These are phyloP conservation scores for Crucibulum laeve DNA, from an alignment of 768 basidiomycete genomes.

Conservation along the genomic window DNA sequence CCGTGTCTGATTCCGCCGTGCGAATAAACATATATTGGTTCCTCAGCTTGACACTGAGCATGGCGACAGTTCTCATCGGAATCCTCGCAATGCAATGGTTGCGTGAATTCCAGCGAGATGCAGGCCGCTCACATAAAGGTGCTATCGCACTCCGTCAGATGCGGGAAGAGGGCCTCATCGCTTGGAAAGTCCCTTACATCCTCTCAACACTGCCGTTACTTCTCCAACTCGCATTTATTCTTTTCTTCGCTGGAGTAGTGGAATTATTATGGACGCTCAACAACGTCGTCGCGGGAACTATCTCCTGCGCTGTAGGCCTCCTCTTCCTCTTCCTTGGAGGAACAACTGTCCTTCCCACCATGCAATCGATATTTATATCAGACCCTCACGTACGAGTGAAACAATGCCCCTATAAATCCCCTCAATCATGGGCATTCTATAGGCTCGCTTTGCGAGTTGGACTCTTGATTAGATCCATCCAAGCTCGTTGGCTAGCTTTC, in stretches of 20 bases:
- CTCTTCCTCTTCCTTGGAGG: conserved; percentile 12
- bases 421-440: conserved; percentile 19
- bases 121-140: conserved; percentile 12
- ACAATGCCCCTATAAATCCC: conserved; percentile 21
- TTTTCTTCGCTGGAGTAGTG: conserved; percentile 23
- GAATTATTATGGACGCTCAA: conserved; percentile 17
- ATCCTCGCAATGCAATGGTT: conserved; percentile 23
- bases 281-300: conserved; percentile 10
- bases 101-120: conserved; percentile 16
- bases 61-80: conserved; percentile 16
- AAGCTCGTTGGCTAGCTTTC: neutral
- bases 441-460: conserved; percentile 1
- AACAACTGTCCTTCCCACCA: conserved; percentile 18
- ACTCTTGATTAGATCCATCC: neutral
- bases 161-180: conserved; percentile 17
- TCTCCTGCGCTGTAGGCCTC: conserved; percentile 13
- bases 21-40: conserved; percentile 20
- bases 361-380: conserved; percentile 11
- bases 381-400: conserved; percentile 6
- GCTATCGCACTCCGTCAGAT: conserved; percentile 19
- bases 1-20: conserved; percentile 8
- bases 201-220: conserved; percentile 19
- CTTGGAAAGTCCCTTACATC: conserved; percentile 21
- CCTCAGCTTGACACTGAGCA: conserved; percentile 16
- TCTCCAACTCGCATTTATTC: conserved; percentile 18